These are phyloP conservation scores for Peterozyma xylosa DNA, from an alignment of 805 yeast genomes.

Conservation along the genomic window DNA sequence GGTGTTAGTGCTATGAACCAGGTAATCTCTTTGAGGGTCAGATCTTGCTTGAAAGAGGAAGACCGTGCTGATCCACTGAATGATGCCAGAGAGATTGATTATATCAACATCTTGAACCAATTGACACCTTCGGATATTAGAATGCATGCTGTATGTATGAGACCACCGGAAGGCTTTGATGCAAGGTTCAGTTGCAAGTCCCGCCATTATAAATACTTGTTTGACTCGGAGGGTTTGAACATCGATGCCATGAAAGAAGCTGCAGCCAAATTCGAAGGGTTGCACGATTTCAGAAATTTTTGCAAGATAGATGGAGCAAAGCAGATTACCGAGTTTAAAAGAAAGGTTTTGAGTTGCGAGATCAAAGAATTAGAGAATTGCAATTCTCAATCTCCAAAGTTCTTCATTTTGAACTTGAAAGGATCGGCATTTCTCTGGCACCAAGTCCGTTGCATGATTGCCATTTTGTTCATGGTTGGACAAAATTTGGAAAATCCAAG, in stretches of 20 bases:
- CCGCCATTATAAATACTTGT: conserved; percentile 82
- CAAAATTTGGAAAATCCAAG: conserved; percentile 61
- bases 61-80: conserved; percentile 49
- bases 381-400: conserved; percentile 23
- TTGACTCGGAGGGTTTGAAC: conserved; percentile 51
- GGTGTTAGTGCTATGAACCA: conserved; percentile 98
- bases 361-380: conserved; percentile 9
- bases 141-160: conserved; percentile 70
- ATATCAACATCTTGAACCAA: conserved; percentile 67
- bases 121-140: conserved; percentile 76
- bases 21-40: conserved; percentile 71
- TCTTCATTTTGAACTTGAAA: conserved; percentile 64
- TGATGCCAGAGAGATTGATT: conserved; percentile 70
- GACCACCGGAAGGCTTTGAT: conserved; percentile 80
- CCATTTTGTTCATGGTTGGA: conserved; percentile 72
- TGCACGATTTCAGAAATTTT: conserved; percentile 87
- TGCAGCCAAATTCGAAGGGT: conserved; percentile 56
- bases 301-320: conserved; percentile 94
- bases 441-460: conserved; percentile 95
- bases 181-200: conserved; percentile 87
- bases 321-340: conserved; percentile 72
- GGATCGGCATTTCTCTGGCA: conserved; percentile 97
- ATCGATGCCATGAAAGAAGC: conserved; percentile 63
- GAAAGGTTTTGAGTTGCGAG: conserved; percentile 43
- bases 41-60: conserved; percentile 59